Base-by-base conservation (phyloP, 2,329 filamentous ascomycete species). In the Botrytis fragariae region DNA sequence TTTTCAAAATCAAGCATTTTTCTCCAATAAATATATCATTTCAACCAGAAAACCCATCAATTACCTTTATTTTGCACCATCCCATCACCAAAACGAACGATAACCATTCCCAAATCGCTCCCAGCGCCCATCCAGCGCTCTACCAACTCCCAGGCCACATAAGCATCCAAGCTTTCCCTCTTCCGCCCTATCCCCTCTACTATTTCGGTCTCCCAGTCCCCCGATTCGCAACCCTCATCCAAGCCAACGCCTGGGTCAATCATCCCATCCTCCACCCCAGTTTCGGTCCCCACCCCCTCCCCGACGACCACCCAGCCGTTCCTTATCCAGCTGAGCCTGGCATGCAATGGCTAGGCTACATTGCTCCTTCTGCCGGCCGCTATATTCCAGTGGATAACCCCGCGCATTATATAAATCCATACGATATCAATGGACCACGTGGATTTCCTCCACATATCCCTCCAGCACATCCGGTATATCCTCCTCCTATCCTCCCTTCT, bases 61-160 rank as follows among this genome's bases (percentile, higher is more conserved):
- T 1, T n/a, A 29, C 8, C 7, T 1, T 4, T 9, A 0, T 39
- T n/a, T 4, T 16, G 0, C 22, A 5, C 35, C 18, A 29, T 5
- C 14, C 18, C 12, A 65, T 22, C 25, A 3, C 1, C 64, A 51
- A 29, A 51, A 54, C 54, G 45, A n/a, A 42, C 8, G 1, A 18
- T 2, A 35, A 54, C 35, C 20, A 22, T 14, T 2, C 8, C 25
- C 44, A 48, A 25, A 0, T 32, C 6, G 29, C 6, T 4, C 18
- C 20, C 14, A 9, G 18, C 3, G 20, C 22, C 3, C 12, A n/a
- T 5, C 1, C 12, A 37, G 9, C 37, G 6, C 35, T 39, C 1
- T 68, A 39, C 32, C 32, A 29, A 8, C 45, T 54, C 25, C 64
- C 64, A 20, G 45, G 32, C 2, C 32, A 4, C 18, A 39, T 68